Evolutionary conservation across 331 rosid genomes (phyloP).

Genomic region (Telfairia occidentalis): DNA sequence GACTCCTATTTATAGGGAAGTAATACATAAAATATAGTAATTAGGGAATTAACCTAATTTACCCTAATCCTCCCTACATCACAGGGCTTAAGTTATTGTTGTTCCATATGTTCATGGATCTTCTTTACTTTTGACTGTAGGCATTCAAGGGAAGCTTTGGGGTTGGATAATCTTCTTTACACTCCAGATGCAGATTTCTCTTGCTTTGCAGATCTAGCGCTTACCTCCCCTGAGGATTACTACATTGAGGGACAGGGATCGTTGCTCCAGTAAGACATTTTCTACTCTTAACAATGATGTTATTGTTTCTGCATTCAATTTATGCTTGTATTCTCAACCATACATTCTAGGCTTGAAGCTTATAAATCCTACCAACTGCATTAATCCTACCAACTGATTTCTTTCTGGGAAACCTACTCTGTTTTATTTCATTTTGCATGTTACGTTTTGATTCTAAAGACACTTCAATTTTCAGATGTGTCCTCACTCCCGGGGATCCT

Average conservation of each 20-base stretch:
- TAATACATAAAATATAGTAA: no score
- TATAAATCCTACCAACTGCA: neutral
- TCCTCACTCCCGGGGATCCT: conserved; percentile 96
- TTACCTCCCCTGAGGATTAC: conserved; percentile 85
- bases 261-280: conserved; percentile 72
- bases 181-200: conserved; percentile 99
- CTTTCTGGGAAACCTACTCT: neutral
- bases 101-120: conserved; percentile 20
- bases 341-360: neutral
- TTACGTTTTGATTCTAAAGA: conserved; percentile 2
- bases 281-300: neutral
- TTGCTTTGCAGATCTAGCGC: conserved; percentile 97
- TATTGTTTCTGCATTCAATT: neutral
- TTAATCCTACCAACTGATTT: neutral
- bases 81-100: neutral
- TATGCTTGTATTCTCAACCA: neutral
- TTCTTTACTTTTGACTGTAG: conserved; percentile 37
- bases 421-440: neutral
- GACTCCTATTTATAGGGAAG: no score
- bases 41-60: no score
- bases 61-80: no score
- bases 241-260: conserved; percentile 96
- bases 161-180: conserved; percentile 91
- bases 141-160: conserved; percentile 63
- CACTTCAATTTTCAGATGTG: conserved; percentile 56